Conservation (phyloP, 2,329 filamentous ascomycete species). For the Dryadomyces quercus-mongolicae region DNA sequence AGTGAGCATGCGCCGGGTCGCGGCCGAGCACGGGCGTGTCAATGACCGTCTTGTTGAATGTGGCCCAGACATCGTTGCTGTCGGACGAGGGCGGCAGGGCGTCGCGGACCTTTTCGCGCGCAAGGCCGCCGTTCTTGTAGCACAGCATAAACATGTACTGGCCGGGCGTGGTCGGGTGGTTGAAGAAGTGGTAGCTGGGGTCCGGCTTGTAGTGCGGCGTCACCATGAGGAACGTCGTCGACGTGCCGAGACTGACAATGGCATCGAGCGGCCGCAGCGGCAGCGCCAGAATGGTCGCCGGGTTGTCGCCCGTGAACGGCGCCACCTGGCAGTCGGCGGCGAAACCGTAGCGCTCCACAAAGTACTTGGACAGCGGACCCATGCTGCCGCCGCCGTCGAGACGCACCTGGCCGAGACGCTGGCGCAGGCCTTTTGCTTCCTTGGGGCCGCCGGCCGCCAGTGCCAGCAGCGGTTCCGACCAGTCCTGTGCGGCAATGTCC, state of each 20-base stretch:
- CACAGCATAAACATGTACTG: conserved; percentile 99
- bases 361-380: conserved; percentile 68
- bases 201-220: conserved; percentile 85
- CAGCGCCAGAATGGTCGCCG: conserved; percentile 82
- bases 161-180: conserved; percentile 80
- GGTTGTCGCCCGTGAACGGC: conserved; percentile 93
- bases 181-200: conserved; percentile 93
- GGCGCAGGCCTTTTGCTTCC: conserved; percentile 51
- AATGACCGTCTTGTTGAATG: conserved; percentile 65
- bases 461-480: conserved; percentile 62
- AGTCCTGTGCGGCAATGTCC: conserved; percentile 66
- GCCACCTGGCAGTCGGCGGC: conserved; percentile 60
- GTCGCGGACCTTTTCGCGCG: conserved; percentile 81
- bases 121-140: conserved; percentile 96
- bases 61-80: conserved; percentile 51
- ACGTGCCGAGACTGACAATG: conserved; percentile 89
- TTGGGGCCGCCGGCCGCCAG: conserved; percentile 55
- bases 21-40: conserved; percentile 59
- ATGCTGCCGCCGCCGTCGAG: conserved; percentile 71
- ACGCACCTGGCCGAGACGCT: conserved; percentile 70
- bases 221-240: conserved; percentile 95
- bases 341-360: conserved; percentile 68
- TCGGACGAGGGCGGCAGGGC: conserved; percentile 42
- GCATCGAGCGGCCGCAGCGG: conserved; percentile 80
- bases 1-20: conserved; percentile 50